Conservation (phyloP, 2,329 filamentous ascomycete genomes). For the Cadophora sp. region DNA sequence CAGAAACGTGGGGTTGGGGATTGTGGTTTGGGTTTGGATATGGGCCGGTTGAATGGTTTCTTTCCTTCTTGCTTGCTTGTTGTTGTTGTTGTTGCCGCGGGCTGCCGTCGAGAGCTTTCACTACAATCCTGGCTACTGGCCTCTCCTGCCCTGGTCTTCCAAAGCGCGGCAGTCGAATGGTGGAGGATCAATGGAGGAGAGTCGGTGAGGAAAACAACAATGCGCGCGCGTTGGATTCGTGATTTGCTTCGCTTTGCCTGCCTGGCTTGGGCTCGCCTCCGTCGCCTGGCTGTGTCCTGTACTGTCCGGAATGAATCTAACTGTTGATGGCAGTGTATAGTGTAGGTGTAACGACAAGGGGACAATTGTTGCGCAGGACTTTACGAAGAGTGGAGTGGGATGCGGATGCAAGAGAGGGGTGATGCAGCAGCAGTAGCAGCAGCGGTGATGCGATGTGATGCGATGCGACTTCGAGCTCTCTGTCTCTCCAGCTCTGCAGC, state of each 20-base stretch:
- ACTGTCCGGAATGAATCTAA: slow-evolving; percentile 9
- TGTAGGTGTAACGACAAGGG: slow-evolving; percentile 9
- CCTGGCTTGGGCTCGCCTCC: neutral
- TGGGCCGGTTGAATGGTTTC: slow-evolving; percentile 10
- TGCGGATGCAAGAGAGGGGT: neutral
- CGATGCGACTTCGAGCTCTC: neutral
- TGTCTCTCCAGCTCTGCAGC: too few species aligned
- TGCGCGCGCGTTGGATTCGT: slow-evolving; percentile 15
- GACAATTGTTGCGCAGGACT: slow-evolving; percentile 12
- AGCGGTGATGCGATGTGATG: neutral
- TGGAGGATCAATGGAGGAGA: slow-evolving; percentile 23
- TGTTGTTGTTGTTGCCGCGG: slow-evolving; percentile 17
- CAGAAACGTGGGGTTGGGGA: slow-evolving; percentile 24
- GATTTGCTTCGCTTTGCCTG: slow-evolving; percentile 3
- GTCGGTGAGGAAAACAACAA: slow-evolving; percentile 22
- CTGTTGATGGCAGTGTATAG: neutral
- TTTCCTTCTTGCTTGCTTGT: neutral
- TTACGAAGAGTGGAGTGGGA: neutral
- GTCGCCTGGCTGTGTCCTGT: neutral
- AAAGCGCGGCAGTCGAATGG: slow-evolving; percentile 2
- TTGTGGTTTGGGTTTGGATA: slow-evolving; percentile 9
- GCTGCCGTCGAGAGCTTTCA: neutral
- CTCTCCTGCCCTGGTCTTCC: slow-evolving; percentile 4
- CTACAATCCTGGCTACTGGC: neutral
- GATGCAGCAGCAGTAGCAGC: neutral